Evolutionary conservation across 148 eudicot species (phyloP), one percentile per base, ranked within the genome.

Genomic region (Agrostemma githago): DNA sequence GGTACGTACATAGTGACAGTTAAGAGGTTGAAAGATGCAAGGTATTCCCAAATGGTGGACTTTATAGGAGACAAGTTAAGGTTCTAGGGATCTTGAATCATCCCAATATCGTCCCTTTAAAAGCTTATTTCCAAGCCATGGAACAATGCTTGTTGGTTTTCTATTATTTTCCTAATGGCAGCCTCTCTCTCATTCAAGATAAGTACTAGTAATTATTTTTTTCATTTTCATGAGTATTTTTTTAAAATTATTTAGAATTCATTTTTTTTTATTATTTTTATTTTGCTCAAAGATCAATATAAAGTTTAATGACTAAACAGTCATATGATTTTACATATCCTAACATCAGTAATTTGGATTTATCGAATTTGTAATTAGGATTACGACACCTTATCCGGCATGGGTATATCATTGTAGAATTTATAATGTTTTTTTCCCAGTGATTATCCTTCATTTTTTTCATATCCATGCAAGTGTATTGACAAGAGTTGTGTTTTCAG

Each of bases 151-250:
- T 94, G 40, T 85, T 94, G 20, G 97, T 94, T 2, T 94, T 76
- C 66, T 97, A 94, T 85, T 94, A 94, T 77, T 91, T 89, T 73
- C 98, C 98, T 10, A 94, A 94, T 62, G 98, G 98, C 73, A 91
- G 97, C 77, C 97, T 94, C 79, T 84, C 93, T 66, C 97, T 91
- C 78, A 83, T 94, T 9, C 98, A 94, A 46, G 98, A 97, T 94
- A 87, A 1, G 79, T 78, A 48, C 54, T 26, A 26, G 34, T 26
- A 26, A 26, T 26, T 26, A n/a, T n/a, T 26, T 26, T 26, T 26
- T 26, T 26, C 34, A 26, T 26, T 26, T 26, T 26, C 34, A 26
- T 26, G 34, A 26, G 34, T 26, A 26, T 26, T 26, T 26, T n/a
- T 26, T 26, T 26, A 26, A 26, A 26, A 26, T 26, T 26, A 26